Evolutionary conservation across 177 flowering plant species (phyloP), one percentile per base, ranked within the genome.

Genomic region (Vitis hybrid): DNA sequence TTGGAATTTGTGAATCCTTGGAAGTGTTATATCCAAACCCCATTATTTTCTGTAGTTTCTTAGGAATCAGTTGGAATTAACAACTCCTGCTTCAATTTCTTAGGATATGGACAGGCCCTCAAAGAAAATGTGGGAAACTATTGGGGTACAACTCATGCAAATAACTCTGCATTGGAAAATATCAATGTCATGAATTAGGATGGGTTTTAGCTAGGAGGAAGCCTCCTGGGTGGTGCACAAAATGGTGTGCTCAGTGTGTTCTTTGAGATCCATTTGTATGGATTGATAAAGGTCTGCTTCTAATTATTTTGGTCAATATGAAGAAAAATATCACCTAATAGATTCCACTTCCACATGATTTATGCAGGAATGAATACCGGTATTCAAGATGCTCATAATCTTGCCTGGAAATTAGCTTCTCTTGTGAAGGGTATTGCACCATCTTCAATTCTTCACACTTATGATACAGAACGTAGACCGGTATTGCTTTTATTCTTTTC

Each of bases 361-460:
- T 48, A n/a, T 80, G 72, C 83, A 95, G 99, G 98, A 69, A 95
- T 95, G 99, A 95, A 95, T 74, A 95, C 99, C 65, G 99, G 99
- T 61, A 87, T 95, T 74, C 99, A 95, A 78, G 99, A 95, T 84
- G 97, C 88, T 71, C 99, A 95, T 75, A 95, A 95, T 75, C 87
- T 95, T 78, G 99, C 98, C 21, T 95, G 99, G 99, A 95, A 95
- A 78, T 74, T 95, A 61, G 98, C 93, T 81, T 82, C 82, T 75
- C 68, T 93, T 19, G 45, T 87, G 21, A 76, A 86, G 77, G 97
- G 89, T 70, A 76, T 85, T 69, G 77, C 92, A 65, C 87, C 91
- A 75, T 66, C 84, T 55, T 88, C 98, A 34, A 62, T 93, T 68
- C 85, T 95, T 63, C 64, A 73, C 39, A 91, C 94, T 56, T 93